Conservation (phyloP, 2,329 filamentous ascomycete genomes). For the Xylaria arbuscula region DNA sequence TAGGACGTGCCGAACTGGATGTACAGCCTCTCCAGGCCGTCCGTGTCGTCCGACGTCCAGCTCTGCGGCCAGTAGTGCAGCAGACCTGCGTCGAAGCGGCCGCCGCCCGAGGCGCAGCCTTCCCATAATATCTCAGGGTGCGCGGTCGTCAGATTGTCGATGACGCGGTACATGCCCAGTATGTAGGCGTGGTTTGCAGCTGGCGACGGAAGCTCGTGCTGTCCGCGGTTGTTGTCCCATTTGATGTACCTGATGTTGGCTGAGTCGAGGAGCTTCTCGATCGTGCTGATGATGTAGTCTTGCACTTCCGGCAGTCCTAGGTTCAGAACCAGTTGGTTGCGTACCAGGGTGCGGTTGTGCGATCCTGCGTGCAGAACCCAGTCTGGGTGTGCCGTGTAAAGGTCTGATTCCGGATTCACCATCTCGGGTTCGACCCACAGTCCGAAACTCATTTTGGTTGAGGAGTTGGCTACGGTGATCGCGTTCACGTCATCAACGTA, state of each 20-base stretch:
- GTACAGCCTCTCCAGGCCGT: conserved; percentile 68
- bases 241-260: conserved; percentile 70
- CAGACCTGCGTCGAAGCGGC: conserved; percentile 71
- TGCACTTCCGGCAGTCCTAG: conserved; percentile 70
- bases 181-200: conserved; percentile 69
- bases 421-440: conserved; percentile 77
- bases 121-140: conserved; percentile 74
- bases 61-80: conserved; percentile 73
- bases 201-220: conserved; percentile 68
- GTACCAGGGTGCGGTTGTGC: conserved; percentile 65
- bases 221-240: conserved; percentile 75
- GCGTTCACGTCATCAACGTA: conserved; percentile 64
- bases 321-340: conserved; percentile 71
- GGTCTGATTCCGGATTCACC: conserved; percentile 70
- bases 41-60: conserved; percentile 75
- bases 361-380: conserved; percentile 69
- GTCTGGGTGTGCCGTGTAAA: conserved; percentile 71
- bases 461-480: conserved; percentile 60
- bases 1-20: conserved; percentile 74
- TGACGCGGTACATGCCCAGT: conserved; percentile 71
- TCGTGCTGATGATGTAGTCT: conserved; percentile 67
- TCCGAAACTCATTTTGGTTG: conserved; percentile 66
- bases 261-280: conserved; percentile 65
- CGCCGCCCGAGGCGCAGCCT: conserved; percentile 73
- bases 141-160: conserved; percentile 66